Percentiles rank a stretch among this genome's conserved stretches.
These are phyloP conservation scores for Magnusiomyces ingens DNA, from an alignment of 1,139 yeast genomes.

Conservation along the genomic window DNA sequence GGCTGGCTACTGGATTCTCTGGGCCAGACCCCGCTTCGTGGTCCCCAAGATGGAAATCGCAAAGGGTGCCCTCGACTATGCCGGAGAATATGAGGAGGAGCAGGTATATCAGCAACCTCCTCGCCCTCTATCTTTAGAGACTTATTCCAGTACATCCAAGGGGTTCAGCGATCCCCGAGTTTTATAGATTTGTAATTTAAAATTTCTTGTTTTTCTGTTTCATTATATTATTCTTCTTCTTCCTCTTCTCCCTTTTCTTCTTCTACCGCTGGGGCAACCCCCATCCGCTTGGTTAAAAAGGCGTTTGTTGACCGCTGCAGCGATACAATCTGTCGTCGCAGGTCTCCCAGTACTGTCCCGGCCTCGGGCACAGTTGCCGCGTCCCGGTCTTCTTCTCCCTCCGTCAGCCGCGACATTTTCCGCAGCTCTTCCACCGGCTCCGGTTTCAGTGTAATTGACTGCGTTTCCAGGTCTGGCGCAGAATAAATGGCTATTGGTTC, in stretches of 20 bases:
- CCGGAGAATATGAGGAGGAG: background rate
- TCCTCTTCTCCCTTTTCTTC: background rate
- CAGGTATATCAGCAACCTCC: background rate
- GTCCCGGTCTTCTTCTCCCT: slow-evolving; percentile 4
- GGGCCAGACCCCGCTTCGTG: slow-evolving; percentile 14
- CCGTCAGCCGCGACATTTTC: too few relatives aligned
- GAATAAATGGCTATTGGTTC: too few relatives aligned
- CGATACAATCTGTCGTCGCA: slow-evolving; percentile 7
- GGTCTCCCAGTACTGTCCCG: slow-evolving; percentile 8
- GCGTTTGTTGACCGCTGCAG: slow-evolving; percentile 5
- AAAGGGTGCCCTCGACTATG: background rate
- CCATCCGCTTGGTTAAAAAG: slow-evolving; percentile 9
- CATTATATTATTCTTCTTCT: background rate
- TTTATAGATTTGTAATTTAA: background rate
- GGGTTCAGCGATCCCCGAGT: background rate
- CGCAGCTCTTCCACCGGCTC: too few relatives aligned
- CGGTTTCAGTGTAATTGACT: too few relatives aligned
- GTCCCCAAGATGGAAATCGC: slow-evolving; percentile 14
- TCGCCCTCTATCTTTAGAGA: background rate
- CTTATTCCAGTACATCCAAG: background rate
- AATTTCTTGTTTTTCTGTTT: background rate
- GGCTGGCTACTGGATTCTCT: slow-evolving; percentile 12
- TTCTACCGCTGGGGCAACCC: background rate
- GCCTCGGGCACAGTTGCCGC: slow-evolving; percentile 8
- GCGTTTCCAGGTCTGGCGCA: too few relatives aligned